phyloP scores from a whole-genome alignment of 2,329 filamentous ascomycete genomes.

The Colletotrichum lindemuthianum region DNA sequence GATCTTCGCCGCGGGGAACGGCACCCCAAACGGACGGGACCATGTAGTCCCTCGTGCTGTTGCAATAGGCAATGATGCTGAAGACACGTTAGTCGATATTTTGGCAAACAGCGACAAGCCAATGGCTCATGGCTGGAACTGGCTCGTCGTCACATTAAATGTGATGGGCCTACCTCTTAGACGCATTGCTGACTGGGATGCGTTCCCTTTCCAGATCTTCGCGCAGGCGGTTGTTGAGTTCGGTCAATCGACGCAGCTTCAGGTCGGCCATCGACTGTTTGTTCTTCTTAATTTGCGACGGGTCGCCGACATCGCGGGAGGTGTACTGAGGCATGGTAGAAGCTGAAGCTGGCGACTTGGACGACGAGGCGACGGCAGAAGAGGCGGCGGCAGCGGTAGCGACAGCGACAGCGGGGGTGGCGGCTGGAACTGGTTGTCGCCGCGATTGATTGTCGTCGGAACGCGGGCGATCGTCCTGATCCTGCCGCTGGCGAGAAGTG shows the following conservation, averaged over 20 bases:
- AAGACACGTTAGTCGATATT: conserved; percentile 13
- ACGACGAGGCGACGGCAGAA: conserved; percentile 33
- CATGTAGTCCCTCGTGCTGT: conserved; percentile 99
- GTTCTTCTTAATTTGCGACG: conserved; percentile 83
- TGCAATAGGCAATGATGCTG: conserved; percentile 98
- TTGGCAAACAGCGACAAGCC: not conserved
- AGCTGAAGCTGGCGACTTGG: conserved; percentile 35
- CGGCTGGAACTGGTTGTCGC: conserved; percentile 22
- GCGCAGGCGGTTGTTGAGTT: conserved; percentile 94
- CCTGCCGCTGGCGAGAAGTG: conserved; percentile 30
- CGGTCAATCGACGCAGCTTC: conserved; percentile 94
- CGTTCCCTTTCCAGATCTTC: conserved; percentile 96
- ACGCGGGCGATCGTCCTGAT: conserved; percentile 17
- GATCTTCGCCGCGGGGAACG: conserved; percentile 94
- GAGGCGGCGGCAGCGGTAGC: conserved; percentile 21
- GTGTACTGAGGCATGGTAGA: conserved; percentile 72
- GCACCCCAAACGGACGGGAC: conserved; percentile 96
- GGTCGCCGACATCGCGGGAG: conserved; percentile 73
- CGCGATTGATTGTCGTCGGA: conserved; percentile 24
- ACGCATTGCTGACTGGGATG: conserved; percentile 94
- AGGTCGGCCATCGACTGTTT: conserved; percentile 99
- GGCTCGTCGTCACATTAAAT: not conserved
- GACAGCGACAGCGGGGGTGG: conserved; percentile 11
- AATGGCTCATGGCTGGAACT: conserved; percentile 4
- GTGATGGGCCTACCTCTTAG: conserved; percentile 74